phyloP scores from a whole-genome alignment of 1,139 yeast genomes.

The Magnusiomyces clavatus region DNA sequence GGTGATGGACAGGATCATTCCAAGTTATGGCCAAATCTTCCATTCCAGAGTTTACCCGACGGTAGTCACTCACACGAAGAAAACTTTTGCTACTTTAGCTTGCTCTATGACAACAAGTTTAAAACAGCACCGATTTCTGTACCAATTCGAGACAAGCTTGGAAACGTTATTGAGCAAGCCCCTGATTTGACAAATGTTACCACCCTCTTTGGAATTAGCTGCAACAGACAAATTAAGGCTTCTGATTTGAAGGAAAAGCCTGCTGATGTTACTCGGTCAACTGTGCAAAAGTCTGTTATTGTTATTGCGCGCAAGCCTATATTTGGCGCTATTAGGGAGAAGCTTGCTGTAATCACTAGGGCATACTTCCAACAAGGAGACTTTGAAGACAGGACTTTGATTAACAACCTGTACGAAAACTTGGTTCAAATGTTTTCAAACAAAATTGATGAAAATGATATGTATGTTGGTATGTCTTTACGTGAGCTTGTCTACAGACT shows the following conservation, averaged over 20 bases:
- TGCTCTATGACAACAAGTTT: conserved; percentile 60
- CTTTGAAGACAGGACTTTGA: conserved; percentile 59
- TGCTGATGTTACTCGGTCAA: conserved; percentile 72
- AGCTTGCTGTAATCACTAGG: conserved; percentile 79
- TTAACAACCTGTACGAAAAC: conserved; percentile 68
- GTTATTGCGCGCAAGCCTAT: conserved; percentile 84
- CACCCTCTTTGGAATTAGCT: conserved; percentile 87
- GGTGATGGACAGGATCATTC: conserved; percentile 44
- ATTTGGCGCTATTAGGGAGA: conserved; percentile 77
- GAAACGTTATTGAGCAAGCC: conserved; percentile 26
- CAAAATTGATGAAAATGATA: conserved; percentile 43
- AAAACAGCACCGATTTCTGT: conserved; percentile 42
- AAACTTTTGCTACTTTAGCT: conserved; percentile 83
- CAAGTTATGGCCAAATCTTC: conserved; percentile 73
- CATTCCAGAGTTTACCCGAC: conserved; percentile 94
- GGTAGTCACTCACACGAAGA: conserved; percentile 91
- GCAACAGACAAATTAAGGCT: conserved; percentile 75
- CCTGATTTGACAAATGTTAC: conserved; percentile 42
- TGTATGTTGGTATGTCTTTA: conserved; percentile 70
- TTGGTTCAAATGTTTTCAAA: conserved; percentile 41
- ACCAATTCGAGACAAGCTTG: conserved; percentile 28
- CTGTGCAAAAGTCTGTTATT: conserved; percentile 87
- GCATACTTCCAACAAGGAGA: conserved; percentile 78
- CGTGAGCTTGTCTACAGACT: conserved; percentile 57
- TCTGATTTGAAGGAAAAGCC: conserved; percentile 51